Evolutionary conservation across 169 alveolate species (phyloP), one percentile per base, ranked within the genome.

Genomic region (Hepatocystis sp.): DNA sequence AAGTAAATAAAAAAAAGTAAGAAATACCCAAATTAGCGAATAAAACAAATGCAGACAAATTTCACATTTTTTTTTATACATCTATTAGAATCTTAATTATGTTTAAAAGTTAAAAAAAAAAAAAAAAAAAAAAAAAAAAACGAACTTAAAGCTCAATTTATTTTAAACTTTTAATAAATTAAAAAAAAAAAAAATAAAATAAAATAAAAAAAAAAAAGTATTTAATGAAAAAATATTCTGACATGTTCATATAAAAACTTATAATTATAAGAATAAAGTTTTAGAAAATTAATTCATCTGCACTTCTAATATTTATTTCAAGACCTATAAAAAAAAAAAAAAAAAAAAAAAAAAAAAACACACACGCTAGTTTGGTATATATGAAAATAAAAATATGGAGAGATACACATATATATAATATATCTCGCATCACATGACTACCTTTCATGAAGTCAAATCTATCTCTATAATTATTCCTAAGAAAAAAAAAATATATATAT

Each of bases 281-380:
- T 52, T 52, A 67, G 30, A 67, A 67, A 17, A 67, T 67, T 40
- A 67, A 17, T 21, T 67, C 67, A 42, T 67, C 85, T 21, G 85
- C 85, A 52, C 85, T 67, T 27, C 85, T 67, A n/a, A 67, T 67
- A 44, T 67, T 67, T 39, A 67, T 67, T 67, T 67, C 85, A 8
- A 67, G 66, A 47, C 67, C 85, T 67, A 30, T 13, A 5, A 34
- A 5, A 66, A 67, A 52, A 44, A 51, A 36, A 0, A 42, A 47
- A 47, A n/a, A 30, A 10, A 40, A 13, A 3, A 4, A 4, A 34
- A 46, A 47, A 1, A 17, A 51, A 4, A 17, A 44, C 15, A 51
- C 32, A 21, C 23, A 65, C 8, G 23, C 32, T 13, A 2, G 23
- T 7, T 28, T 1, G 46, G 11, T 44, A 46, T 32, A 65, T 25